Conservation (phyloP, 2,329 filamentous ascomycete genomes). For the Ascomycota sp. region DNA sequence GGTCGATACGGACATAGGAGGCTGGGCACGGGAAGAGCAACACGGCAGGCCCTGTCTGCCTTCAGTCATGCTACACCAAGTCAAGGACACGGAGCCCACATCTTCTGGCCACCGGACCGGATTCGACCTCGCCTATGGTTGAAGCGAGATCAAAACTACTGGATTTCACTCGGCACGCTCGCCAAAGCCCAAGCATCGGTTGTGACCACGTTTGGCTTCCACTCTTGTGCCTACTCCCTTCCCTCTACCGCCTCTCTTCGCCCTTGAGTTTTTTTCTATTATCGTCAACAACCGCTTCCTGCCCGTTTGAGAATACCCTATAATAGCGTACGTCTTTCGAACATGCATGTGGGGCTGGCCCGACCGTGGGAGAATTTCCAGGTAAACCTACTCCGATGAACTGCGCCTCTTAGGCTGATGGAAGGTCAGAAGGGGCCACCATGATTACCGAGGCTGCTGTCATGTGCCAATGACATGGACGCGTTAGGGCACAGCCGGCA, state of each 20-base stretch:
- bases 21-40: slow-evolving; percentile 31
- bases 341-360: not conserved
- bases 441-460: not conserved
- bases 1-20: slow-evolving; percentile 32
- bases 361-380: not conserved
- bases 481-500: not conserved
- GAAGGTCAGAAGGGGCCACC: not conserved
- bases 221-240: not conserved
- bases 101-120: slow-evolving; percentile 18
- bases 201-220: not conserved
- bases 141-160: slow-evolving; percentile 2
- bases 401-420: not conserved
- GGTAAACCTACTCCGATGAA: not conserved
- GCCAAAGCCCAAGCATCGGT: not conserved
- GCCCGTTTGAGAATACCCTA: not conserved
- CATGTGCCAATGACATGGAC: not conserved
- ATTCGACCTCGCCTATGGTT: slow-evolving; percentile 19
- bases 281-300: not conserved
- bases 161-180: not conserved
- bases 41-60: slow-evolving; percentile 38
- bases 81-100: slow-evolving; percentile 36
- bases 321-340: not conserved
- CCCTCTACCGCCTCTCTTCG: not conserved
- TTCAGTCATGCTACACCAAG: slow-evolving; percentile 35
- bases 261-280: no score